Evolutionary conservation across 371 early-diverging fungal species (phyloP), one percentile per base, ranked within the genome.

Genomic region (Rhizopus arrhizus): DNA sequence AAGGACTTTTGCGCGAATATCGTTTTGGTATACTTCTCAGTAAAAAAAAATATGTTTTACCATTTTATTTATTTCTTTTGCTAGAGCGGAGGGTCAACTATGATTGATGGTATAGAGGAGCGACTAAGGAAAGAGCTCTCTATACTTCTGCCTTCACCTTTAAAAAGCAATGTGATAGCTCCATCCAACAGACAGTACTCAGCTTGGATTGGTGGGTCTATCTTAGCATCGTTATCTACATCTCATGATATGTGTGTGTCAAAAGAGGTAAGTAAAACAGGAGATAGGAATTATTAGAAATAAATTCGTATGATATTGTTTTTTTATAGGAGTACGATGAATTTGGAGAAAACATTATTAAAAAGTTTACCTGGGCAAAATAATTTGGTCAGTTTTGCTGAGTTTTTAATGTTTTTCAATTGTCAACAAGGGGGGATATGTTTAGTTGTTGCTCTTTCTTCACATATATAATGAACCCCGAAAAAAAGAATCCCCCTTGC

Each of bases 121-220:
- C 91, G 99, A 72, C 93, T 99, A 89, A 94, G 95, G 79, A 94
- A 95, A 80, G 99, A 99, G 83, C 93, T 99, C 77, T 92, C 95
- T 61, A 91, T 94, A 46, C 83, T 99, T 64, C 99, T 99, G 41
- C 97, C 99, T 50, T 91, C 96, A 66, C 91, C 95, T 71, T 98
- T 98, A 93, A 96, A 96, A 90, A 93, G 99, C 87, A 96, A 97
- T 92, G 97, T 99, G 74, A 96, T 99, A 65, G 97, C 99, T 67
- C 99, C 99, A 52, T 98, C 99, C 56, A 99, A 99, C 85, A 93
- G 99, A 79, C 99, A 99, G 85, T 99, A 99, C 95, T 96, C 98
- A 71, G 99, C 98, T 80, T 99, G 99, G 99, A 99, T 99, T 78
- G 99, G 99, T 88, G 99, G 99, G 65, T 99, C 99, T 64, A 99